Base-by-base conservation (phyloP, 2,329 filamentous ascomycete genomes). In the Penicillium sp. region DNA sequence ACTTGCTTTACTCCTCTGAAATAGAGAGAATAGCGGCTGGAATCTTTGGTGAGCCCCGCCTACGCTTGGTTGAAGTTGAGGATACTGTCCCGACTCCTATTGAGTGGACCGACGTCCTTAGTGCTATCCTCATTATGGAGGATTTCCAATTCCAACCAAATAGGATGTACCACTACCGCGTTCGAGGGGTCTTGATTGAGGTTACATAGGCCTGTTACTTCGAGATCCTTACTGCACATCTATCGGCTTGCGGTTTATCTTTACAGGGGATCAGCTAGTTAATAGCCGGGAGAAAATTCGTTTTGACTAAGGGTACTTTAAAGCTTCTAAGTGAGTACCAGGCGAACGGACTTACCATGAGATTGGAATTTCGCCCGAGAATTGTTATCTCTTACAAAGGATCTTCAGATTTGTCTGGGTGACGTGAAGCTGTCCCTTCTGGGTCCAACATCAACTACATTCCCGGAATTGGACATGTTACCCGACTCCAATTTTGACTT, bases 191-290 rank as follows among this genome's bases (percentile, higher is more conserved):
- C 22, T 22, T 22, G 22, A 22, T 22, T 22, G 22, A 22, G 22
- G 22, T 22, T 22, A 22, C 22, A 22, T 2, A 22, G 22, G 22
- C 22, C 22, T 22, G 22, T 22, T 22, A 22, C 22, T 4, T 22
- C 22, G 22, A 22, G 22, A 22, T 22, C 2, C 4, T 71, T 0
- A 67, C 77, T 61, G 87, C 91, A 2, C 88, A 91, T 64, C 79
- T 92, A 8, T 72, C 75, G 0, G 75, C 75, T 2, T 77, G 75
- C 58, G 67, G 11, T 75, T 70, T 55, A 53, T 73, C 22, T 66
- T 73, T 37, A 58, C 62, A 2, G 71, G 66, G 0, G 57, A 68
- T 30, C 62, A 67, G 36, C 61, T 75, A 14, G 61, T 62, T 6
- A 61, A 73, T 1, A 69, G 72, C 3, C 64, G 75, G 5, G 68